Base-by-base conservation (phyloP, 805 yeast species). In the Wickerhamomyces bisporus region DNA sequence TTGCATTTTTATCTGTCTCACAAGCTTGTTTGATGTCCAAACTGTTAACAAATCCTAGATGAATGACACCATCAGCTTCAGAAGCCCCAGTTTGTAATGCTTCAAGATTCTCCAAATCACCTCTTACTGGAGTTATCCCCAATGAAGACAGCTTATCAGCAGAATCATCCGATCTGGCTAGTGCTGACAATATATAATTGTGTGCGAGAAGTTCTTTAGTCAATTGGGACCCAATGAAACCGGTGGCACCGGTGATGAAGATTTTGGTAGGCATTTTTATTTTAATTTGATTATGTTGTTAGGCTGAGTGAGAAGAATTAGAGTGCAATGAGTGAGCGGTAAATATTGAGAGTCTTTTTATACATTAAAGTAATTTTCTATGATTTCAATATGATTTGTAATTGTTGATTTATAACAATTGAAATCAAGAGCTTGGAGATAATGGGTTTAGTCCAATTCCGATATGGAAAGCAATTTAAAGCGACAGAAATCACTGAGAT, bases 1-100 rank as follows among this genome's bases (percentile, higher is more conserved):
- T 36, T 1, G 63, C 65, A 6, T 29, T 35, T 14, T 32, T 37
- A 27, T 63, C 68, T 32, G 51, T 36, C 17, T 40, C 40, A 19
- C 46, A 38, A 26, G 48, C 26, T 18, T 47, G 32, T 7, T 35
- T 47, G 26, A 31, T 47, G 6, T 41, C 26, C 37, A 57, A 60
- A 26, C 62, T 65, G 39, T 61, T 64, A 24, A 53, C 43, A 35
- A 53, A 62, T 1, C 58, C 70, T 19, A 58, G 41, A 36, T 65
- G 68, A 15, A 61, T 36, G n/a, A 56, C 54, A 3, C 53, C 68
- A 36, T 65, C 69, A 3, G 60, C 35, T 35, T 47, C 50, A 6
- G 39, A 23, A 13, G 65, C 55, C 12, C 49, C 61, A 28, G 49
- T 41, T 19, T 31, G 43, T 18, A 64, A 45, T 2, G 42, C 34